Base-by-base conservation (phyloP, 371 early-diverging fungal genomes). In the Mortierella sp. region DNA sequence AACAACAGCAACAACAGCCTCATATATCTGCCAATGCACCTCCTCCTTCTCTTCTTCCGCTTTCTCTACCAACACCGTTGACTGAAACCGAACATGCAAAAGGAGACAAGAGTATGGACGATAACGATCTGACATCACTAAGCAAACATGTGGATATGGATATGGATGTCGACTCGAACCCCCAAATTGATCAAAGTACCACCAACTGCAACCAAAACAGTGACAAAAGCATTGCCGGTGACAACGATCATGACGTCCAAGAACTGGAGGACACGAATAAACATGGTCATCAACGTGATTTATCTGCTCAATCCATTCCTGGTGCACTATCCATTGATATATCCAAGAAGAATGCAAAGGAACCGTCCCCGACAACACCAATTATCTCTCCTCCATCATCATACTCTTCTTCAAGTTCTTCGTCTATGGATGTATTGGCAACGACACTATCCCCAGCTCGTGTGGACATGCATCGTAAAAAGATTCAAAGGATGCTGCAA, bases 321-420 rank as follows among this genome's bases (percentile, higher is more conserved):
- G 20, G 22, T 22, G 24, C 32, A 12, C 28, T 66, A 10, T 4
- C 11, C 10, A 45, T 32, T 26, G 24, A 22, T 28, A 54, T 51
- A 26, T 16, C 35, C 58, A 32, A 51, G 9, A 58, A 43, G 12
- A 8, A 54, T 0, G 39, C 47, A 6, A 24, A 55, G 12, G 40
- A 18, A 35, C n/a, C 37, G 32, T 70, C 49, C 14, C 47, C 70
- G 35, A 62, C 73, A 37, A 26, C 49, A 11, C 40, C 58, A 18
- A 55, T 74, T n/a, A 58, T 78, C 1, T 78, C 81, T 10, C 72
- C 72, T 11, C 81, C 81, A 9, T 80, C 81, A 16, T 75, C 81
- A 26, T 80, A 75, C 55, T 68, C 72, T 49, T 68, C 72, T 57
- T 75, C 81, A 20, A 60, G 2, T 55, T 54, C 75, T 1, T 80